phyloP scores from a whole-genome alignment of 2,329 filamentous ascomycete species.

The Macroventuria anomochaeta region DNA sequence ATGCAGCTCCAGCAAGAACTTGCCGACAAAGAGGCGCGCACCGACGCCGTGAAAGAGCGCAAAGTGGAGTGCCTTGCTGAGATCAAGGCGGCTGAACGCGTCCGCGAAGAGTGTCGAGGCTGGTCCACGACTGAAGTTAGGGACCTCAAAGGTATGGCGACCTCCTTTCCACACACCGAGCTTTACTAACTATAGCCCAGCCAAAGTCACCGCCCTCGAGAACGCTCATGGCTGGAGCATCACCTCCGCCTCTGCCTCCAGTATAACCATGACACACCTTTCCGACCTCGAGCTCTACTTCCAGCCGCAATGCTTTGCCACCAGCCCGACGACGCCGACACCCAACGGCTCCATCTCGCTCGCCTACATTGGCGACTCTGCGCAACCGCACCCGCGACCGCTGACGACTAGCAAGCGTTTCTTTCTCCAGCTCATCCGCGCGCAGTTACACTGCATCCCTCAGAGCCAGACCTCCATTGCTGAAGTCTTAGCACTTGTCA shows the following conservation, averaged over 20 bases:
- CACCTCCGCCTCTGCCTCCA: slow-evolving; percentile 63
- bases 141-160: slow-evolving; percentile 71
- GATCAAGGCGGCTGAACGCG: slow-evolving; percentile 80
- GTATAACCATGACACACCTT: slow-evolving; percentile 75
- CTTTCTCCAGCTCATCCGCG: slow-evolving; percentile 74
- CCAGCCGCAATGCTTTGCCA: slow-evolving; percentile 67
- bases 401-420: slow-evolving; percentile 73
- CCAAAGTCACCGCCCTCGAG: slow-evolving; percentile 70
- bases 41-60: slow-evolving; percentile 67
- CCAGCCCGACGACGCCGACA: slow-evolving; percentile 48
- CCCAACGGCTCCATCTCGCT: slow-evolving; percentile 65
- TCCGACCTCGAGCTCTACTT: slow-evolving; percentile 77
- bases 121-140: slow-evolving; percentile 86
- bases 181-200: slow-evolving; percentile 57
- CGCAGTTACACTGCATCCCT: slow-evolving; percentile 67
- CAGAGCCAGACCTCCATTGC: slow-evolving; percentile 65
- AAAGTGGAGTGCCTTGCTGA: slow-evolving; percentile 75
- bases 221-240: slow-evolving; percentile 74
- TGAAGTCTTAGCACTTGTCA: slow-evolving; percentile 65
- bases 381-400: slow-evolving; percentile 61
- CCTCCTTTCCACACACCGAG: neutral
- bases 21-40: slow-evolving; percentile 68
- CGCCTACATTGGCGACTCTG: slow-evolving; percentile 69
- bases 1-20: slow-evolving; percentile 71
- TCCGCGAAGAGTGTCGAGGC: slow-evolving; percentile 86